Percentiles rank a stretch among this genome's conserved stretches.
phyloP scores from a whole-genome alignment of 1,284 basidiomycete species.

The Earliella scabrosa region DNA sequence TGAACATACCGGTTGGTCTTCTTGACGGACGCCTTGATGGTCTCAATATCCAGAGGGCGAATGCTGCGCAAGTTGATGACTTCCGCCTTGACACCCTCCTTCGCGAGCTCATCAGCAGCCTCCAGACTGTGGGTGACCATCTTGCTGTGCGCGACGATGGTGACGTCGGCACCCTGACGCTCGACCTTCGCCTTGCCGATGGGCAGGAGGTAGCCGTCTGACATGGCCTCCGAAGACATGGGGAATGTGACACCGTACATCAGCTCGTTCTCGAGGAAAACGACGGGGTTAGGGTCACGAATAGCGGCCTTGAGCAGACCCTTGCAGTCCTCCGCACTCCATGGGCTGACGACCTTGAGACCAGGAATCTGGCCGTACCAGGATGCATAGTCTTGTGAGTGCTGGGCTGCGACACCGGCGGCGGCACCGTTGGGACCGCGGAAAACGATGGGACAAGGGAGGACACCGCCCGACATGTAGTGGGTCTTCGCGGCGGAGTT shows the following conservation, averaged over 20 bases:
- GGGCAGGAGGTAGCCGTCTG: slow-evolving; percentile 92
- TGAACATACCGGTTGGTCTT: slow-evolving; percentile 94
- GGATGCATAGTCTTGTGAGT: slow-evolving; percentile 90
- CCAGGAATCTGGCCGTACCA: slow-evolving; percentile 99
- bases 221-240: slow-evolving; percentile 93
- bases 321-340: slow-evolving; percentile 97
- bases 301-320: slow-evolving; percentile 95
- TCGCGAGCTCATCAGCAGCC: slow-evolving; percentile 90
- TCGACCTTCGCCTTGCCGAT: slow-evolving; percentile 99
- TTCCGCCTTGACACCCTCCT: slow-evolving; percentile 97
- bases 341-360: slow-evolving; percentile 97
- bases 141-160: slow-evolving; percentile 96
- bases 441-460: slow-evolving; percentile 98
- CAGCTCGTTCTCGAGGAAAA: slow-evolving; percentile 99
- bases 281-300: slow-evolving; percentile 97
- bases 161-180: slow-evolving; percentile 90
- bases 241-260: slow-evolving; percentile 97
- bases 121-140: slow-evolving; percentile 94
- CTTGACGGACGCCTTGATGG: slow-evolving; percentile 95
- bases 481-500: slow-evolving; percentile 99
- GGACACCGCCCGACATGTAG: slow-evolving; percentile 99
- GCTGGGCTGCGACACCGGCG: slow-evolving; percentile 93
- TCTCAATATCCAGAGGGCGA: slow-evolving; percentile 96
- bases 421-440: slow-evolving; percentile 99
- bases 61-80: slow-evolving; percentile 97